A percentile compares a stretch with the other conserved stretches of the same genome.
Conservation (phyloP, 306 rosid genomes). For the Neltuma alba region DNA sequence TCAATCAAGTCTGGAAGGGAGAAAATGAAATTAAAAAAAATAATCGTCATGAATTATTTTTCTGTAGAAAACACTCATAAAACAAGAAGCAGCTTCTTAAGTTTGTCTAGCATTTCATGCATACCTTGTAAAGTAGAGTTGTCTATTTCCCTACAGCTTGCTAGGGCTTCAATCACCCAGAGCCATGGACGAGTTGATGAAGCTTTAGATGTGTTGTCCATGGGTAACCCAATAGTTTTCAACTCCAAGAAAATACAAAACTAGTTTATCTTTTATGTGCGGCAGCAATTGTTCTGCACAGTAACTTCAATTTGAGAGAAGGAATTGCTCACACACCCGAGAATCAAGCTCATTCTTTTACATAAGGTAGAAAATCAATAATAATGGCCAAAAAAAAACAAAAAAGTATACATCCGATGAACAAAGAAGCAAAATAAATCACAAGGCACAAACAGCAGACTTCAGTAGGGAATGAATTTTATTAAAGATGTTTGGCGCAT, state of each 20-base stretch:
- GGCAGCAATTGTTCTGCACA: background rate
- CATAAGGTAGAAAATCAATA: background rate
- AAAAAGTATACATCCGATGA: background rate
- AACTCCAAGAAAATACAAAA: slow-evolving; percentile 12
- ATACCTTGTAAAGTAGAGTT: slow-evolving; percentile 53
- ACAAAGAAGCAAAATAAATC: background rate
- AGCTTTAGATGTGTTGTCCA: slow-evolving; percentile 44
- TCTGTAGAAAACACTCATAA: background rate
- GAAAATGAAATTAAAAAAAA: background rate
- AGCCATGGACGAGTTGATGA: slow-evolving; percentile 54
- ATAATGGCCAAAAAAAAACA: background rate
- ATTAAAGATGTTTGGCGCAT: background rate
- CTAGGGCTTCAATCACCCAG: slow-evolving; percentile 77
- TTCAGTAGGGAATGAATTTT: background rate
- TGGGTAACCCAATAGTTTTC: slow-evolving; percentile 22
- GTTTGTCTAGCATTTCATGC: background rate
- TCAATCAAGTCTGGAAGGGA: slow-evolving; percentile 52
- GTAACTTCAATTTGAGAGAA: background rate
- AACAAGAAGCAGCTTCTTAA: background rate
- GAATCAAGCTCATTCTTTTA: background rate
- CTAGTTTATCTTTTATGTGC: background rate
- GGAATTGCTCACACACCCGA: background rate
- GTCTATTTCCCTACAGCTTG: slow-evolving; percentile 42
- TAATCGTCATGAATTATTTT: background rate
- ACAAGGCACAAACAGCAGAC: background rate